phyloP scores from a whole-genome alignment of 1,139 yeast genomes.

The Suhomyces atakaporum region DNA sequence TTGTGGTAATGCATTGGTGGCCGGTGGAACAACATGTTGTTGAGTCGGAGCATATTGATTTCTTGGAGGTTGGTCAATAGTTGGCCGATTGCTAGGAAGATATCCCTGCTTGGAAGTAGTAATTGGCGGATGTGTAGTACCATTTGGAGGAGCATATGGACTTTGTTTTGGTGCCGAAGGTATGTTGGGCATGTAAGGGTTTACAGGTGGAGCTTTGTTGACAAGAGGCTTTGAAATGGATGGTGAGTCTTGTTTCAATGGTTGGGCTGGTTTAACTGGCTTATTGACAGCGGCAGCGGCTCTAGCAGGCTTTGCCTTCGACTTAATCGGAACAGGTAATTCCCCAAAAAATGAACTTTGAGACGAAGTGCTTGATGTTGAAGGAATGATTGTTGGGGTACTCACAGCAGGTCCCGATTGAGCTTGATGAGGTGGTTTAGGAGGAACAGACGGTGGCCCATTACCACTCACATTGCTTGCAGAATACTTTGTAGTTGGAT shows the following conservation, averaged over 20 bases:
- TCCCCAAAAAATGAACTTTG: slow-evolving; percentile 51
- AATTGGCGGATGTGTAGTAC: not conserved
- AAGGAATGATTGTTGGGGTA: not conserved
- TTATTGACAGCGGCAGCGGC: slow-evolving; percentile 29
- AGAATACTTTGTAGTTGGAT: slow-evolving; percentile 26
- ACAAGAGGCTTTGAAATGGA: slow-evolving; percentile 14
- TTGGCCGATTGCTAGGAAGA: not conserved
- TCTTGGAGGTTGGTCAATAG: slow-evolving; percentile 1
- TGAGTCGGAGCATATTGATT: slow-evolving; percentile 10
- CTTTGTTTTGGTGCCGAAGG: slow-evolving; percentile 10
- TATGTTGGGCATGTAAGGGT: slow-evolving; percentile 16
- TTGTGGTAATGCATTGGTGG: slow-evolving; percentile 2
- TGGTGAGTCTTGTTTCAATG: slow-evolving; percentile 13
- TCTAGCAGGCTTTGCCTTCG: slow-evolving; percentile 32
- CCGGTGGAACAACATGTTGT: slow-evolving; percentile 7
- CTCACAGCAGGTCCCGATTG: no score
- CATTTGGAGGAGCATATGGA: slow-evolving; percentile 2
- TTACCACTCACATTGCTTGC: slow-evolving; percentile 18
- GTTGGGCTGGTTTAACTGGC: slow-evolving; percentile 15
- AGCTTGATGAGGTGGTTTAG: slow-evolving; percentile 1
- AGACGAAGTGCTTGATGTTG: not conserved
- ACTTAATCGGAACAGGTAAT: slow-evolving; percentile 41
- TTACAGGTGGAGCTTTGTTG: slow-evolving; percentile 16
- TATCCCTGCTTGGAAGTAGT: not conserved
- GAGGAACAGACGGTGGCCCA: slow-evolving; percentile 10